Evolutionary conservation across 2,329 filamentous ascomycete genomes (phyloP).

Genomic region (Rhinocladiella similis): DNA sequence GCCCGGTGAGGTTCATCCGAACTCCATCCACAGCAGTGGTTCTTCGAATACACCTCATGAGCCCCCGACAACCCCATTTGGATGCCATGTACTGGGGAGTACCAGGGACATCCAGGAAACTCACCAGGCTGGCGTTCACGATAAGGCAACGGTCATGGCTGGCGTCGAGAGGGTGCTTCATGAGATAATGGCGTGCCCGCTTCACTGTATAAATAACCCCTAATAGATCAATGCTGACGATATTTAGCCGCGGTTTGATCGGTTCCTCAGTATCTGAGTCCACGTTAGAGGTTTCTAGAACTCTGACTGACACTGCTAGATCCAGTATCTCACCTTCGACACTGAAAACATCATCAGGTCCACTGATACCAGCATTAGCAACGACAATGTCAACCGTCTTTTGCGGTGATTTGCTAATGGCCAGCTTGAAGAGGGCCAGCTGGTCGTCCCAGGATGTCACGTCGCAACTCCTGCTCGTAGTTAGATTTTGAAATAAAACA

Average conservation of each 20-base stretch:
- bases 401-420: constrained; percentile 38
- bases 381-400: constrained; percentile 48
- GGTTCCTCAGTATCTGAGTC: constrained; percentile 30
- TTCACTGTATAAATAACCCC: constrained; percentile 50
- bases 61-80: constrained; percentile 46
- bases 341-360: constrained; percentile 41
- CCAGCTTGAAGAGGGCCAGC: constrained; percentile 42
- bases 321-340: constrained; percentile 38
- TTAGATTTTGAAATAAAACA: too few species aligned
- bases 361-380: constrained; percentile 49
- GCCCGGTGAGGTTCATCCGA: constrained; percentile 49
- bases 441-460: constrained; percentile 48
- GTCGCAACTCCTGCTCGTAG: constrained; percentile 38
- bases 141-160: constrained; percentile 34
- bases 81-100: constrained; percentile 44
- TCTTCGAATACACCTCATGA: constrained; percentile 44
- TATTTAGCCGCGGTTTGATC: neutral
- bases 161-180: constrained; percentile 31
- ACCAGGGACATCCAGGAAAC: constrained; percentile 43
- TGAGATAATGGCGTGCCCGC: constrained; percentile 49
- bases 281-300: too few species aligned
- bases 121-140: constrained; percentile 35
- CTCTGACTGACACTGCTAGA: too few species aligned
- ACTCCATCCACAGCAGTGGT: constrained; percentile 44
- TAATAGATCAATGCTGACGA: constrained; percentile 41